These are phyloP conservation scores for Boletellus ananiceps DNA, from an alignment of 768 basidiomycete species.

Conservation along the genomic window DNA sequence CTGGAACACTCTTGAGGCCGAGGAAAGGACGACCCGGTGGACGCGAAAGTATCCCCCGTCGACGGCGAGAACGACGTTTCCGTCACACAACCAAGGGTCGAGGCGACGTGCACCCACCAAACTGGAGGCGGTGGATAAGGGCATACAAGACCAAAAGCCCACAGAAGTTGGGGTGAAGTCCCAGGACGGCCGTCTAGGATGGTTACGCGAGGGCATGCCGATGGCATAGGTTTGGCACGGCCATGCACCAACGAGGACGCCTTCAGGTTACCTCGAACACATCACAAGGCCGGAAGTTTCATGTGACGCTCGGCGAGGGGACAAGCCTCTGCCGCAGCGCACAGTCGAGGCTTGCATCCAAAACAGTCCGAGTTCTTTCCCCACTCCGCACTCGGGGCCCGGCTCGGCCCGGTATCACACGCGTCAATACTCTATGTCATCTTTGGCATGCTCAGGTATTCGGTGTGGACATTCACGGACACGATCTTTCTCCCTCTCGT, in stretches of 20 bases:
- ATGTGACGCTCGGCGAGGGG: conserved; percentile 6
- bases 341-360: no score
- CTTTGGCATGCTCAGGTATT: no score
- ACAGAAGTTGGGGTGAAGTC: conserved; percentile 9
- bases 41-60: conserved; percentile 21
- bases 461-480: no score
- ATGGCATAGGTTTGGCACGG: conserved; percentile 25
- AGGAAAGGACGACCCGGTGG: conserved; percentile 20
- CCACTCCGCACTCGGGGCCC: not conserved
- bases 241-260: conserved; percentile 26
- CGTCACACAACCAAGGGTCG: conserved; percentile 23
- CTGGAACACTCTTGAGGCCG: conserved; percentile 19
- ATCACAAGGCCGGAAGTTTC: conserved; percentile 10
- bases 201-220: conserved; percentile 16
- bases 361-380: not conserved
- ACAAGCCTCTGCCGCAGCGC: not conserved
- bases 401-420: no score
- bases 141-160: conserved; percentile 20
- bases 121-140: conserved; percentile 11
- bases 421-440: no score
- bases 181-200: conserved; percentile 10
- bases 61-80: conserved; percentile 22
- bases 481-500: no score
- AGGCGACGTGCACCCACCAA: conserved; percentile 15
- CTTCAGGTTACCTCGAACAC: conserved; percentile 21